These are phyloP conservation scores for Dioscorea alata DNA, from an alignment of 106 monocot species.

Conservation along the genomic window DNA sequence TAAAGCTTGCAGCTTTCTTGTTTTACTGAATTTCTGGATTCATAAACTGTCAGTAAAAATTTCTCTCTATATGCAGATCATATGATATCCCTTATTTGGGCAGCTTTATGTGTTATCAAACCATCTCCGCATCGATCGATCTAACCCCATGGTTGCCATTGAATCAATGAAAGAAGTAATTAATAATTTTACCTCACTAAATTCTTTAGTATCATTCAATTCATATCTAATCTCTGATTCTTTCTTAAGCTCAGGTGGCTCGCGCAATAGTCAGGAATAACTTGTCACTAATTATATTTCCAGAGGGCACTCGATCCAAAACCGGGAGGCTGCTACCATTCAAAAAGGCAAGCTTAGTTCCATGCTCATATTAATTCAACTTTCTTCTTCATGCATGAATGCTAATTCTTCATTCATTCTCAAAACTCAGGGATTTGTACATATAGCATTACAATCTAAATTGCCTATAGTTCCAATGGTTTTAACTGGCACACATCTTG, in stretches of 20 bases:
- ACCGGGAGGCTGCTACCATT: conserved; percentile 62
- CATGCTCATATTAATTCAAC: neutral
- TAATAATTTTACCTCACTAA: neutral
- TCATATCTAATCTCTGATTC: neutral
- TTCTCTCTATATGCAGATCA: conserved; percentile 29
- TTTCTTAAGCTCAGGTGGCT: conserved; percentile 29
- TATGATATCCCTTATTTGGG: conserved; percentile 67
- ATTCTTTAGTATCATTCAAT: neutral
- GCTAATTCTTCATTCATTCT: neutral
- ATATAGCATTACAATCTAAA: conserved; percentile 38
- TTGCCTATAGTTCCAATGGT: conserved; percentile 58
- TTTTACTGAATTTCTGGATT: neutral
- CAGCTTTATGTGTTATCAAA: conserved; percentile 68
- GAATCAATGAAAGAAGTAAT: conserved; percentile 52
- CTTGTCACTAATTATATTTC: conserved; percentile 64
- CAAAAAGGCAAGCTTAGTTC: conserved; percentile 42
- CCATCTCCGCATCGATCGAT: conserved; percentile 68
- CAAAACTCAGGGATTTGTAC: conserved; percentile 46
- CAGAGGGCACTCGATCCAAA: conserved; percentile 59
- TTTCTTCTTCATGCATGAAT: neutral
- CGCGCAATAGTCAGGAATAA: conserved; percentile 35
- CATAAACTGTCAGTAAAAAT: neutral
- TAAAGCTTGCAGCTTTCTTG: neutral
- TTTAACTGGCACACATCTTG: conserved; percentile 43
- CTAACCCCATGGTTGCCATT: conserved; percentile 51